Base-by-base conservation (phyloP, 805 yeast species). In the Sugiyamaella mastotermitis region DNA sequence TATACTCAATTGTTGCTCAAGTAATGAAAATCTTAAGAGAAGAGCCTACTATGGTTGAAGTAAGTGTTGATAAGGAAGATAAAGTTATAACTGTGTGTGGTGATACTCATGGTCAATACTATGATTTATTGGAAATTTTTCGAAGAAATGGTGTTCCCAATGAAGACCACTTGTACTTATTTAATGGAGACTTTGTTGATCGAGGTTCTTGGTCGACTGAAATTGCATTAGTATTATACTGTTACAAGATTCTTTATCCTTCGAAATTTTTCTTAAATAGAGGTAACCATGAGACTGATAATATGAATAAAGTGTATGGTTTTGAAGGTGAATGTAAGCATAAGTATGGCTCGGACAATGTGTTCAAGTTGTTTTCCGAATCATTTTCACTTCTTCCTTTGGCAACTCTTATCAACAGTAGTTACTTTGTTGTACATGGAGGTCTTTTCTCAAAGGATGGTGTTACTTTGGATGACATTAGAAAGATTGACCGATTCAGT, bases 191-290 rank as follows among this genome's bases (percentile, higher is more conserved):
- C 62, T 90, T 92, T 62, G 98, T 92, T 3, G 98, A 92, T 59
- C 72, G 98, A 55, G 98, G 98, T 4, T 83, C 95, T 13, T 90
- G 98, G 97, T 86, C 97, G 3, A 84, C 95, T 56, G 98, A 92
- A 58, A 95, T 92, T 33, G 96, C 96, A 1, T 64, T 92, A 33
- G 66, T 82, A 21, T 69, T 85, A 30, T 87, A 83, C 58, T 70
- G 80, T 9, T 72, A 84, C 60, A 92, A 92, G 62, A 66, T 87
- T 24, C 60, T 81, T 23, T 81, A 72, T 53, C 98, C 98, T 11
- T 53, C 64, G 2, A 69, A 72, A 31, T 60, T 90, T 31, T 87
- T 64, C 61, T 59, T 92, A 44, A 92, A 92, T 63, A 73, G 98
- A 56, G 98, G 98, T 19, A 92, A 92, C 59, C 98, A 92, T 61